Evolutionary conservation across 371 early-diverging fungal genomes (phyloP), one percentile per base, ranked within the genome.

Genomic region (Mortierella sp.): DNA sequence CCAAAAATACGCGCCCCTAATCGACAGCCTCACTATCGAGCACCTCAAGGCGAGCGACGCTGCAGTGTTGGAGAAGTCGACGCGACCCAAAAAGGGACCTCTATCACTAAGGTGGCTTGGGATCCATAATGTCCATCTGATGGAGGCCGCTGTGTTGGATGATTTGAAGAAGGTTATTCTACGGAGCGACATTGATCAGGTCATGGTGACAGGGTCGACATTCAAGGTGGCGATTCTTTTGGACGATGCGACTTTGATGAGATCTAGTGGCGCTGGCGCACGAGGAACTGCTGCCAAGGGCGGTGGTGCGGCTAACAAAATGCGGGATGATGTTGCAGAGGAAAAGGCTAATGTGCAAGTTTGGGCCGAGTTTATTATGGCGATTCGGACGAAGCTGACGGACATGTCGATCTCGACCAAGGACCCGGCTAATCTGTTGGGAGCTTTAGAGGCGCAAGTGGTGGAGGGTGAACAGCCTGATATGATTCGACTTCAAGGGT

Each of bases 41-140:
- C 81, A 1, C 75, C 81, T 47, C 28, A 74, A 3, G 48, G 45
- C 8, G 76, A 78, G 58, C 38, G 81, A 84, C 21, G 75, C 84
- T 2, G 71, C 81, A 1, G 55, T 81, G 0, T 38, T 84, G 55
- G 84, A 84, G n/a, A 80, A 76, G 58, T 52, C 58, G 14, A 73
- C 78, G 5, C 78, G 84, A 47, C 79, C 76, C 70, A 81, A 76
- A 68, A 84, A 79, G 55, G 84, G 84, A n/a, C 84, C 81, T 0
- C 63, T 84, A 74, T 79, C 81, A 52, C 57, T 84, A 14, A 16
- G 38, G n/a, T 34, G 50, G 24, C 42, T 84, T 16, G 14, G 26
- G 8, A 55, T 84, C 21, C 26, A 54, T 31, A 79, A 78, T 45
- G 63, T 45, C 8, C 78, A 76, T 14, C 44, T 73, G 28, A 19